Conservation (phyloP, 305 asterid genomes). For the Fraxinus platypoda region DNA sequence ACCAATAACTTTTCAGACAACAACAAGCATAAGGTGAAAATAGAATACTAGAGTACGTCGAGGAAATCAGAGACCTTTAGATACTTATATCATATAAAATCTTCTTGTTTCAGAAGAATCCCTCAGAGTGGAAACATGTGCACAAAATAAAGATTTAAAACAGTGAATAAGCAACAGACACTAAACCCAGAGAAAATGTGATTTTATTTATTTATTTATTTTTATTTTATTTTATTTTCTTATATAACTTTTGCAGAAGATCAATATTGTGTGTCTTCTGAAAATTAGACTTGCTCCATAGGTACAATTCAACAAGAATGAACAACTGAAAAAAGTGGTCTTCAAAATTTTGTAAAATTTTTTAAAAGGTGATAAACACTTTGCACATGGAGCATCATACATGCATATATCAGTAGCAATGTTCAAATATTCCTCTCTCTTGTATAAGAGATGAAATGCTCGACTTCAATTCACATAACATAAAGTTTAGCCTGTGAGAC, state of each 20-base stretch:
- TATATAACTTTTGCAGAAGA: background rate
- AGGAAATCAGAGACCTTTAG: background rate
- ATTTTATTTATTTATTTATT: no score
- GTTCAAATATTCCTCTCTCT: background rate
- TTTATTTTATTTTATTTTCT: no score
- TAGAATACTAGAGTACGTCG: no score
- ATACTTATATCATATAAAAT: constrained; percentile 30
- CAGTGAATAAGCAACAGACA: background rate
- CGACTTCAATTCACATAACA: background rate
- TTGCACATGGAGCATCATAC: background rate
- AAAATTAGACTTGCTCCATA: background rate
- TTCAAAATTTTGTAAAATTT: background rate
- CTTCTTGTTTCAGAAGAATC: no score
- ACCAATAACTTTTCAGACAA: constrained; percentile 35
- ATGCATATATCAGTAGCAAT: background rate
- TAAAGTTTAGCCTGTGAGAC: background rate
- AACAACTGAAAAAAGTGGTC: no score
- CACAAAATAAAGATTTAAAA: no score
- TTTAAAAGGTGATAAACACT: background rate
- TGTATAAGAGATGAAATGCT: background rate
- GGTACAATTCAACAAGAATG: background rate
- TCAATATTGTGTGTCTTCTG: background rate
- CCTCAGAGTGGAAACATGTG: background rate
- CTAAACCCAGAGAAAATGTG: background rate
- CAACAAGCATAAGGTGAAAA: constrained; percentile 33